Conservation (phyloP, 1,284 basidiomycete genomes). For the Somion occarium region DNA sequence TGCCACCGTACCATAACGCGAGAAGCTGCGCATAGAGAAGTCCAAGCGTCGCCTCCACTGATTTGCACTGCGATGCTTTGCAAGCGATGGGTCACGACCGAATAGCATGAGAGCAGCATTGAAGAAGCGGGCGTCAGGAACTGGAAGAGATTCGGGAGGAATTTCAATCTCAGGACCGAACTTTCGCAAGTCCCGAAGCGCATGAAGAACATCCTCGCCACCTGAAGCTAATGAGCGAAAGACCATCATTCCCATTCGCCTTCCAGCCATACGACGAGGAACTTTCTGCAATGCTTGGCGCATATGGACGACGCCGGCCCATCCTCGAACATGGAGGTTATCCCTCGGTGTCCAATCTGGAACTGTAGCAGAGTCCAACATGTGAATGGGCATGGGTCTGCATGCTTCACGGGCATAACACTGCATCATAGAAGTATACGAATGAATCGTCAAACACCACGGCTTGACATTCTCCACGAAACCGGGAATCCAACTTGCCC, state of each 20-base stretch:
- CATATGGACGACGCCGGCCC: slow-evolving; percentile 30
- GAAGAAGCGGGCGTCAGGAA: slow-evolving; percentile 62
- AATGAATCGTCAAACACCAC: slow-evolving; percentile 61
- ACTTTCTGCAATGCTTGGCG: slow-evolving; percentile 18
- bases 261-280: slow-evolving; percentile 22
- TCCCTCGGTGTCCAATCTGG: slow-evolving; percentile 15
- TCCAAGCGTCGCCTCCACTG: slow-evolving; percentile 27
- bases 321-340: slow-evolving; percentile 28
- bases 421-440: slow-evolving; percentile 70
- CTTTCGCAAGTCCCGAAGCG: slow-evolving; percentile 15
- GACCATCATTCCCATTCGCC: slow-evolving; percentile 28
- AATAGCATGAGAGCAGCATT: slow-evolving; percentile 56
- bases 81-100: slow-evolving; percentile 23
- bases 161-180: background rate
- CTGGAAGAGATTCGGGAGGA: slow-evolving; percentile 29
- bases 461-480: slow-evolving; percentile 30
- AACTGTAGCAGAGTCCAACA: slow-evolving; percentile 7
- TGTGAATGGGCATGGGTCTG: slow-evolving; percentile 19
- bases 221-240: slow-evolving; percentile 34
- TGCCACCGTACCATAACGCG: slow-evolving; percentile 19
- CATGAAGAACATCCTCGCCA: slow-evolving; percentile 27
- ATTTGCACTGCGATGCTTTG: slow-evolving; percentile 14
- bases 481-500: slow-evolving; percentile 39
- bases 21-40: slow-evolving; percentile 21
- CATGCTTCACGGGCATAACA: slow-evolving; percentile 50